phyloP scores from a whole-genome alignment of 176 grass and related monocot genomes.

The Musa acuminata region DNA sequence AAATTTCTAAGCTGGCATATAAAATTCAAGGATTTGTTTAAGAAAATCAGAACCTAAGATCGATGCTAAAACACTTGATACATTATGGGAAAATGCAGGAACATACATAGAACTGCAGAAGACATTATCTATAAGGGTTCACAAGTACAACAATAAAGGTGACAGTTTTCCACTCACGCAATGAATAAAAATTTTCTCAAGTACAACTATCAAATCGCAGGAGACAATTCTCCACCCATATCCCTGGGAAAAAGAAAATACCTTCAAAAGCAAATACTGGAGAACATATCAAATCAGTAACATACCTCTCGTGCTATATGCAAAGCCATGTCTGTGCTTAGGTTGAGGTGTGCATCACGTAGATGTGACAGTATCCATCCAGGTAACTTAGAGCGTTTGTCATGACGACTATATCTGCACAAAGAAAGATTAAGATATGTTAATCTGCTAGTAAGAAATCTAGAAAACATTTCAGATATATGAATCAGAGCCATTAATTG shows the following conservation, averaged over 20 bases:
- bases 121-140: too few species aligned
- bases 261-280: background rate
- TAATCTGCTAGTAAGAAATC: background rate
- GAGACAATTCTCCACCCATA: background rate
- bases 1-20: too few species aligned
- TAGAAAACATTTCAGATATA: background rate
- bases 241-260: background rate
- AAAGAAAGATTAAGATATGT: background rate
- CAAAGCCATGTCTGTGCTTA: constrained; percentile 94
- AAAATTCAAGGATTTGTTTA: too few species aligned
- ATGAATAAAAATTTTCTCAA: too few species aligned
- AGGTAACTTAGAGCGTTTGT: constrained; percentile 88
- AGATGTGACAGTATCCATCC: constrained; percentile 96
- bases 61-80: too few species aligned
- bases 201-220: background rate
- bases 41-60: too few species aligned
- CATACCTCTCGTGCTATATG: constrained; percentile 91
- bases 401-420: constrained; percentile 72
- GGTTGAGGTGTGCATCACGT: constrained; percentile 78
- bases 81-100: too few species aligned
- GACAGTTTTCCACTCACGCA: too few species aligned
- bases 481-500: too few species aligned
- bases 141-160: too few species aligned
- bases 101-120: too few species aligned
- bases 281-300: constrained; percentile 4